Evolutionary conservation across 2,329 filamentous ascomycete species (phyloP).

Genomic region (Fusarium sp.): DNA sequence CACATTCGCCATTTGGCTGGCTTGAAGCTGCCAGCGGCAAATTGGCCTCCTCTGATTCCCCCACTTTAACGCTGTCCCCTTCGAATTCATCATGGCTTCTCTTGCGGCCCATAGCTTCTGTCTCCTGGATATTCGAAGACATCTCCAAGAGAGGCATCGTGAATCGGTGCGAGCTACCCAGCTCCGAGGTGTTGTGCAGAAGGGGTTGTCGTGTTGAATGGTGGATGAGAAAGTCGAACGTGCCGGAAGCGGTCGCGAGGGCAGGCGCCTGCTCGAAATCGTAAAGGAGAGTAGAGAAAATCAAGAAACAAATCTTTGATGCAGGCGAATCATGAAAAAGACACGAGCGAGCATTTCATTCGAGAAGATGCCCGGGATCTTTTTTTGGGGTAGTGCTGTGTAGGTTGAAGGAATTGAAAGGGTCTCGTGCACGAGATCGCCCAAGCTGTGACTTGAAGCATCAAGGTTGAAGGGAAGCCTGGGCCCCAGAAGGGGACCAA

Average conservation of each 20-base stretch:
- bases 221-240: background rate
- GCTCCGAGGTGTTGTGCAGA: constrained; percentile 10
- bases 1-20: constrained; percentile 39
- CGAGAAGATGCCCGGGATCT: background rate
- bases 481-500: constrained; percentile 23
- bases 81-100: constrained; percentile 64
- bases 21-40: constrained; percentile 26
- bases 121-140: constrained; percentile 65
- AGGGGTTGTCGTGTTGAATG: background rate
- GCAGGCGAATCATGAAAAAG: constrained; percentile 6
- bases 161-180: constrained; percentile 16
- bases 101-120: constrained; percentile 61
- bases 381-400: constrained; percentile 3
- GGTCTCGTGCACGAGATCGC: constrained; percentile 24
- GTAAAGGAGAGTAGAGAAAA: constrained; percentile 9
- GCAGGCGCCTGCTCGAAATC: constrained; percentile 22
- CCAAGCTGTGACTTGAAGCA: constrained; percentile 36
- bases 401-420: constrained; percentile 13
- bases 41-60: constrained; percentile 41
- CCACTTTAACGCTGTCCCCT: constrained; percentile 50
- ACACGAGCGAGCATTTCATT: constrained; percentile 18
- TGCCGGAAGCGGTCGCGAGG: constrained; percentile 8
- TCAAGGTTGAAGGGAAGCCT: constrained; percentile 36
- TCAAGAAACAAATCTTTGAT: constrained; percentile 30
- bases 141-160: constrained; percentile 65